Base-by-base conservation (phyloP, 345 rosid genomes). In the Eucalyptus sp. region DNA sequence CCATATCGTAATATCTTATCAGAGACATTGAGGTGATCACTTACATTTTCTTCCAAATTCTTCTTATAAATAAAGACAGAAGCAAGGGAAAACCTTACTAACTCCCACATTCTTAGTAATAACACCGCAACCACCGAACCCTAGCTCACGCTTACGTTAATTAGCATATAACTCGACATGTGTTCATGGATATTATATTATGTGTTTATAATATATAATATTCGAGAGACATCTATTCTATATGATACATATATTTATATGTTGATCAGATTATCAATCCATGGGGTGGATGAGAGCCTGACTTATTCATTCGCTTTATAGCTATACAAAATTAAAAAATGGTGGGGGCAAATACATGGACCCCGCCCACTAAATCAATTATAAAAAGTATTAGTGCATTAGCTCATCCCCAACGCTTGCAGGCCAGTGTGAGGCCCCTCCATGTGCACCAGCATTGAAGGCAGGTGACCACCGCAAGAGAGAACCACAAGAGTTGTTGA, bases 401-500 rank as follows among this genome's bases (percentile, higher is more conserved):
- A 56, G 87, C 62, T 86, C 87, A 87, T 13, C 51, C 31, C 51
- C 81, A 58, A 60, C 49, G 50, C 50, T 62, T 41, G 62, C 62
- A 37, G 51, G 43, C 48, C 48, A 76, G 25, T 41, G 10, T 52
- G 50, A 89, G 90, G 76, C 88, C 90, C 90, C 90, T 89, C 95
- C 95, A 95, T 94, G 96, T 95, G 95, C 95, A 86, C 68, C 86
- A 81, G 92, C 93, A 91, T 90, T 95, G 31, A 93, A 91, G 93
- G 91, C 93, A 90, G 91, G 92, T 90, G 90, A 90, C 87, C 90
- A 79, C 90, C 50, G 88, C 88, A 87, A 54, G 89, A 37, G 50
- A 86, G 85, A 87, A 22, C 84, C 84, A 11, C 48, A 76, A 48
- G 44, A 76, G 84, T 76, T 20, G 84, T 41, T 76, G 48, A 41